Evolutionary conservation across 116 monocot genomes (phyloP), one percentile per base, ranked within the genome.

Genomic region (Iris pallida): DNA sequence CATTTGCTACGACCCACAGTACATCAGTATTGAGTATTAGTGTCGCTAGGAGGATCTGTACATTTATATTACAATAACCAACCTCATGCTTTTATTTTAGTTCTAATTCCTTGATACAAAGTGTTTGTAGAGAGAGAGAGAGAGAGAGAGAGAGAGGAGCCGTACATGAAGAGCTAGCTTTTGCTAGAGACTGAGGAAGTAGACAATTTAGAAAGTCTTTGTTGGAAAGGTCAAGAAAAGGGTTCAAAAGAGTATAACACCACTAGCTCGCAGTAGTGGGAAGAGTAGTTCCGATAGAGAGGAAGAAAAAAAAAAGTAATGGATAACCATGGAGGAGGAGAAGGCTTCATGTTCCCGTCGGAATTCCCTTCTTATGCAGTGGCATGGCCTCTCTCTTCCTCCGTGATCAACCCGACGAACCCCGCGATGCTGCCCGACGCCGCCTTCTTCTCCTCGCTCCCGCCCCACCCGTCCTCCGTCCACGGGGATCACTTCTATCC

Each of bases 401-500:
- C 16, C 14, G 11, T 55, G 55, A n/a, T n/a, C 55, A 10, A 10
- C 0, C 55, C 55, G 16, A 55, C 5, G 15, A 55, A n/a, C 14
- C 16, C 16, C 16, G 14, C 11, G 15, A n/a, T 55, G 14, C 7
- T 5, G 15, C 55, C 16, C 16, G 16, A 55, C 15, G 16, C 14
- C 0, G 16, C 16, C 55, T 4, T 5, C 14, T 55, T 55, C 75
- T 67, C 46, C 71, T 71, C 78, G 8, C 81, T 59, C 30, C 76
- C 76, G 2, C 68, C 75, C 0, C 61, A 9, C 0, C 72, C 73
- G 4, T 42, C 64, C 4, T 49, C 70, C 5, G 65, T 73, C 57
- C 75, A 79, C 68, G 75, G 71, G 8, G 85, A 85, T 47, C 42
- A 80, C 16, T 80, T 73, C 53, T 30, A 30, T 30, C 3, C 30